Conservation (phyloP, 257 asterid genomes). For the Salvia miltiorrhiza region DNA sequence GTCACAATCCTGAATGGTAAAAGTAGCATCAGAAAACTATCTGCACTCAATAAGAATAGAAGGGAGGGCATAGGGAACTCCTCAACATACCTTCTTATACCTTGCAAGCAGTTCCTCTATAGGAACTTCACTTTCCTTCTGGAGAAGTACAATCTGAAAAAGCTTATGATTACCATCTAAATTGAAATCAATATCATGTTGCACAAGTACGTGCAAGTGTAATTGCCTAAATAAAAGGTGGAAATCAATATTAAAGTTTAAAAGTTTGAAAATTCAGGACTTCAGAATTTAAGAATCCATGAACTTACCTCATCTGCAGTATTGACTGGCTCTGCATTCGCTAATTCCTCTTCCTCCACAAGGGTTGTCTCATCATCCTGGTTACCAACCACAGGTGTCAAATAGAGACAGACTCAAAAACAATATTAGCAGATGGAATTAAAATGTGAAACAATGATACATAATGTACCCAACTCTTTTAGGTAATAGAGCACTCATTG, state of each 20-base stretch:
- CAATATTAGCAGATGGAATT: background rate
- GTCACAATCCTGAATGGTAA: conserved; percentile 48
- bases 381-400: conserved; percentile 21
- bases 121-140: conserved; percentile 87
- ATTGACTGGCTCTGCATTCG: conserved; percentile 56
- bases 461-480: background rate
- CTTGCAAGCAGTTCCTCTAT: conserved; percentile 86
- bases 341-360: conserved; percentile 85
- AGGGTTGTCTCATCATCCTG: conserved; percentile 97
- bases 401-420: conserved; percentile 7
- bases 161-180: conserved; percentile 14
- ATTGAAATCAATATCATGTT: conserved; percentile 14
- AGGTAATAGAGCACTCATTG: conserved; percentile 7
- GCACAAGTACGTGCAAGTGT: conserved; percentile 18
- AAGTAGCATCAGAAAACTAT: conserved; percentile 26
- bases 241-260: conserved; percentile 2
- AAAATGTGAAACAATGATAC: conserved; percentile 7
- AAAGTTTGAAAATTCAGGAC: conserved; percentile 12
- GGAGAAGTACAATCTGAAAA: conserved; percentile 80
- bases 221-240: conserved; percentile 15
- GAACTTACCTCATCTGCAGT: conserved; percentile 59
- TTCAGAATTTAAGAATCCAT: background rate
- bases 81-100: conserved; percentile 79
- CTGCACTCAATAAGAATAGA: conserved; percentile 16
- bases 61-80: conserved; percentile 11